Percentiles rank a stretch among this genome's conserved stretches.
Evolutionary conservation across 495 filamentous ascomycete species (phyloP).

Genomic region (Hypoxylon lienhwacheense): DNA sequence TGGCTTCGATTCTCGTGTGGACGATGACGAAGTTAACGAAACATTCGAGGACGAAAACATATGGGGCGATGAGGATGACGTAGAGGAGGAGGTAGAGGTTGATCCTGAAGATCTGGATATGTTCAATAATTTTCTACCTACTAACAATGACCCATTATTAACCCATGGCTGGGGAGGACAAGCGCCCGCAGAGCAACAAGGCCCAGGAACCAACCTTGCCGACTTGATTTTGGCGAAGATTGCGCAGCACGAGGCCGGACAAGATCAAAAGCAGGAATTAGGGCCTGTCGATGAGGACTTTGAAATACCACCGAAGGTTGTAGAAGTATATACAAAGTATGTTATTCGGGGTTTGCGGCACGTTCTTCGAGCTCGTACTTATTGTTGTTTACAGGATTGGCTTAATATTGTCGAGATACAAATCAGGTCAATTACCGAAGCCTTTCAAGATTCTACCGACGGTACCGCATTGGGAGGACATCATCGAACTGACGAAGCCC

Average conservation of each 20-base stretch:
- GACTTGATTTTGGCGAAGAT: constrained; percentile 94
- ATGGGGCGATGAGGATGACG: constrained; percentile 71
- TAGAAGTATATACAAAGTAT: constrained; percentile 91
- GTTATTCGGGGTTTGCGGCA: constrained; percentile 15
- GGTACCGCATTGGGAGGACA: constrained; percentile 85
- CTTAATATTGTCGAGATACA: constrained; percentile 86
- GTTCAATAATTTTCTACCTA: constrained; percentile 86
- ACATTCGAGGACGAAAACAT: constrained; percentile 60
- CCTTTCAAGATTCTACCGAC: constrained; percentile 96
- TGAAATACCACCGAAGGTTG: constrained; percentile 83
- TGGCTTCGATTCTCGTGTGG: constrained; percentile 48
- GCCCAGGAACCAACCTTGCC: constrained; percentile 75
- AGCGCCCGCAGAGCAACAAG: constrained; percentile 49
- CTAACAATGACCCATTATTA: constrained; percentile 56
- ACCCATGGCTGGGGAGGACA: constrained; percentile 44
- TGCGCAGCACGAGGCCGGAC: constrained; percentile 80
- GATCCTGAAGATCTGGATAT: constrained; percentile 87
- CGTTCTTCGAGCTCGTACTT: background rate
- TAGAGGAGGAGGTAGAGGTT: constrained; percentile 76
- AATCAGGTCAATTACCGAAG: constrained; percentile 91
- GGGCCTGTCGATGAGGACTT: constrained; percentile 68
- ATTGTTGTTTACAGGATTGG: constrained; percentile 65
- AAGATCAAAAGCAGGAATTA: constrained; percentile 43
- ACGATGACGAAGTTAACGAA: constrained; percentile 39
- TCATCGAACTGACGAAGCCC: constrained; percentile 78